phyloP scores from a whole-genome alignment of 2,329 filamentous ascomycete species.

The Neocucurbitaria cava region DNA sequence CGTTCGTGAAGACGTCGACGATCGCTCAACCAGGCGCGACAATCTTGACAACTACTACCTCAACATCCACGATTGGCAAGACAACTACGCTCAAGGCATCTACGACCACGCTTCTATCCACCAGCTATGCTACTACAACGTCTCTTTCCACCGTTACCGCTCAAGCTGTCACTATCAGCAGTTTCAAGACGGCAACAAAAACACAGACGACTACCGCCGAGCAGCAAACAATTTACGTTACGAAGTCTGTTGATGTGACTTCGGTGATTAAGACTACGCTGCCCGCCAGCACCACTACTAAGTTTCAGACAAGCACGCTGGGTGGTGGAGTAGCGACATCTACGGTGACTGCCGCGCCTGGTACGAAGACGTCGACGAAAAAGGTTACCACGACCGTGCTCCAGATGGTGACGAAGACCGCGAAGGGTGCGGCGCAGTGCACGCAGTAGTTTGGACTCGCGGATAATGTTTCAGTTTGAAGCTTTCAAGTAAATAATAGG shows the following conservation, averaged over 20 bases:
- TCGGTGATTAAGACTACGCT: slow-evolving; percentile 29
- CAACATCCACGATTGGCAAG: slow-evolving; percentile 22
- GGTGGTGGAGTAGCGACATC: slow-evolving; percentile 15
- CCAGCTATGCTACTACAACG: slow-evolving; percentile 13
- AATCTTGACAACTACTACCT: slow-evolving; percentile 18
- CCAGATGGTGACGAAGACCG: slow-evolving; percentile 14
- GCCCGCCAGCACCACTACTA: slow-evolving; percentile 20
- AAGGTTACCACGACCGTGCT: slow-evolving; percentile 19
- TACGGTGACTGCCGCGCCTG: slow-evolving; percentile 17
- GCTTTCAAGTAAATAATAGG: too few species aligned
- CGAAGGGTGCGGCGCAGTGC: slow-evolving; percentile 22
- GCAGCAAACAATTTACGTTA: slow-evolving; percentile 19
- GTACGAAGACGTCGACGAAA: slow-evolving; percentile 16
- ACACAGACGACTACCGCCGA: slow-evolving; percentile 12
- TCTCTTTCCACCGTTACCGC: slow-evolving; percentile 23
- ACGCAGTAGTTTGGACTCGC: slow-evolving; percentile 6
- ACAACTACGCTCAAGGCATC: slow-evolving; percentile 25
- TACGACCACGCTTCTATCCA: slow-evolving; percentile 19
- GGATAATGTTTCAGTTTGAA: too few species aligned
- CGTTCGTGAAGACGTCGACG: slow-evolving; percentile 27
- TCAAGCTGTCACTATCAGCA: slow-evolving; percentile 25
- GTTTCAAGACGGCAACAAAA: slow-evolving; percentile 17
- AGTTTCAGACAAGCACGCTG: slow-evolving; percentile 15
- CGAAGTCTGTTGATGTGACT: slow-evolving; percentile 15
- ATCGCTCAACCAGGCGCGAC: slow-evolving; percentile 33